Evolutionary conservation across 331 rosid species (phyloP), one percentile per base, ranked within the genome.

Genomic region (Dryas integrifolia): DNA sequence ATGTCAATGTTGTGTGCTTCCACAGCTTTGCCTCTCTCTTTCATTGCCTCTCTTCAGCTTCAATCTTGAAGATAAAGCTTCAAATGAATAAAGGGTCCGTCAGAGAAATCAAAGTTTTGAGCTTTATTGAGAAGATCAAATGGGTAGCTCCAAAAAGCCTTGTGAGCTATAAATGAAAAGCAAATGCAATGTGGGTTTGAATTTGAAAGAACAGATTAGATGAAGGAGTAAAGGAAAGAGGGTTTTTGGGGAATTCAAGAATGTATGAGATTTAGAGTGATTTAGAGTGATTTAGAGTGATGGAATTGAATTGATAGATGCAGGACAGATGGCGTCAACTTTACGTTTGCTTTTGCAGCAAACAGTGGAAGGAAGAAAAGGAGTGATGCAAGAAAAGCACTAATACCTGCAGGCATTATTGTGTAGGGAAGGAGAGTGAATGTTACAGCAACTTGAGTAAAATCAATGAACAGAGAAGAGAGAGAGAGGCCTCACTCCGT

Each of bases 281-380:
- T 76, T 51, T 72, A 59, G 90, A 79, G 82, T 72, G 79, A 64
- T 18, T 10, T 67, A 49, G 57, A 44, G 68, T 57, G 74, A 61
- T 58, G 47, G 65, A 74, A 76, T 70, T 82, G 73, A 56, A 74
- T 59, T 76, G 84, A 67, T 53, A 47, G 84, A 77, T 76, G 24
- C 55, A 66, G 73, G 89, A 2, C 35, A 30, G 68, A 16, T 85
- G 78, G 96, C 97, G 97, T 92, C 86, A 86, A 74, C 82, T 92
- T 95, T 87, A 95, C 99, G 99, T 88, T 89, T 86, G 79, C 86
- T 83, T 75, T 62, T 79, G 80, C 92, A 77, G 87, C 79, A 79
- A 76, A 88, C 81, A 84, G 84, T 85, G 82, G 0, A 30, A 47
- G 75, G 39, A 56, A 51, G 46, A 30, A 48, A 70, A 51, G 78